A percentile compares a stretch with the other conserved stretches of the same genome.
phyloP scores from a whole-genome alignment of 495 filamentous ascomycete genomes.

The Oleoguttula mirabilis region DNA sequence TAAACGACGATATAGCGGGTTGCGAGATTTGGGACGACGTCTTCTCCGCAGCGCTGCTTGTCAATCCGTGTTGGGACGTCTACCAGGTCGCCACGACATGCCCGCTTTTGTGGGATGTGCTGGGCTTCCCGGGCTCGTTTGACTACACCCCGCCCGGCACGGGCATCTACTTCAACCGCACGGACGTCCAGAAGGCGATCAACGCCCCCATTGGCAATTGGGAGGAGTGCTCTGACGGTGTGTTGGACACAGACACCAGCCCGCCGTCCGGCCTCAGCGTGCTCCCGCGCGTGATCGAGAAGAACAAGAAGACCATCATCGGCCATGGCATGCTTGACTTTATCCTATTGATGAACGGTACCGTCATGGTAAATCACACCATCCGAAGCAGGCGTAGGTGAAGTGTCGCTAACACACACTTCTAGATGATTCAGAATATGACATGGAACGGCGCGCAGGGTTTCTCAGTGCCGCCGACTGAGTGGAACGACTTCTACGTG shows the following conservation, averaged over 20 bases:
- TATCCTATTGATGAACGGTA: conserved; percentile 54
- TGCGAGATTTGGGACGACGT: conserved; percentile 43
- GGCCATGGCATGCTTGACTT: conserved; percentile 54
- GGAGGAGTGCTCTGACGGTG: conserved; percentile 43
- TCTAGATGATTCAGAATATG: conserved; percentile 73
- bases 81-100: conserved; percentile 68
- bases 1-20: conserved; percentile 18
- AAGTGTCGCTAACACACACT: conserved; percentile 33
- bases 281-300: conserved; percentile 61
- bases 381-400: too few relatives aligned
- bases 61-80: conserved; percentile 74
- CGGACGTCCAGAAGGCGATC: conserved; percentile 63
- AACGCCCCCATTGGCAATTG: conserved; percentile 54
- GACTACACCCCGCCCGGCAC: conserved; percentile 34
- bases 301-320: conserved; percentile 56
- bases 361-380: too few relatives aligned
- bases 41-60: conserved; percentile 38
- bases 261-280: conserved; percentile 27
- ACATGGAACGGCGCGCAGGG: conserved; percentile 65
- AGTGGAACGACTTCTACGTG: conserved; percentile 29
- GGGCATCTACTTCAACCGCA: conserved; percentile 62
- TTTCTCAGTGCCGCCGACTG: conserved; percentile 38
- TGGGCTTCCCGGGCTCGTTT: conserved; percentile 54
- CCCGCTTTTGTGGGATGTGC: conserved; percentile 58
- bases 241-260: conserved; percentile 40